A percentile compares a stretch with the other conserved stretches of the same genome.
Conservation (phyloP, 2,329 filamentous ascomycete genomes). For the Penicillium janthinellum region DNA sequence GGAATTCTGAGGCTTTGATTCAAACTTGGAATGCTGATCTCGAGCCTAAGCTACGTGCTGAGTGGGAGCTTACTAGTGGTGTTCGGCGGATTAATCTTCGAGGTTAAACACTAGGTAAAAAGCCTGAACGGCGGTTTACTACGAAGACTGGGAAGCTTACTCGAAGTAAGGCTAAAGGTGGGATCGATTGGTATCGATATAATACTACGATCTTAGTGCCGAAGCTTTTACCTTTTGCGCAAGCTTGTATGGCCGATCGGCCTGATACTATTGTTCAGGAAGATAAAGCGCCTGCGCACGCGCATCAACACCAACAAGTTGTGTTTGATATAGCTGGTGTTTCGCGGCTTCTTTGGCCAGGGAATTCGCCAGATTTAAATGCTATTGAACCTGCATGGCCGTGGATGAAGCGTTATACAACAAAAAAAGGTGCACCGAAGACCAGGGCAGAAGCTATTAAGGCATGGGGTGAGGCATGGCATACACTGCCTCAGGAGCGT, state of each 20-base stretch:
- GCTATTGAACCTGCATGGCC: no score
- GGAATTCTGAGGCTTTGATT: neutral
- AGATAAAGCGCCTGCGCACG: neutral
- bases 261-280: neutral
- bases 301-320: neutral
- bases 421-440: neutral
- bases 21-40: neutral
- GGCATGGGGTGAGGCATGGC: neutral
- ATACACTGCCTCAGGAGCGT: neutral
- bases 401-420: neutral
- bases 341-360: neutral
- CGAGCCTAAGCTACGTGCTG: neutral
- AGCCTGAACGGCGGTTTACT: neutral
- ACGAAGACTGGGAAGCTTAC: neutral
- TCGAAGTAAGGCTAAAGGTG: neutral
- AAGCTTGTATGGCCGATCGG: neutral
- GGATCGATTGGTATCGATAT: neutral
- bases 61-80: neutral
- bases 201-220: neutral
- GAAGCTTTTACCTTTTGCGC: neutral
- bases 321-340: neutral
- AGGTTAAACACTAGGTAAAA: neutral
- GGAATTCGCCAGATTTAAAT: neutral
- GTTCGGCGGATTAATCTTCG: neutral
- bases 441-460: neutral